Evolutionary conservation across 1,284 basidiomycete species (phyloP).

Genomic region (Ceraceosorus guamensis): DNA sequence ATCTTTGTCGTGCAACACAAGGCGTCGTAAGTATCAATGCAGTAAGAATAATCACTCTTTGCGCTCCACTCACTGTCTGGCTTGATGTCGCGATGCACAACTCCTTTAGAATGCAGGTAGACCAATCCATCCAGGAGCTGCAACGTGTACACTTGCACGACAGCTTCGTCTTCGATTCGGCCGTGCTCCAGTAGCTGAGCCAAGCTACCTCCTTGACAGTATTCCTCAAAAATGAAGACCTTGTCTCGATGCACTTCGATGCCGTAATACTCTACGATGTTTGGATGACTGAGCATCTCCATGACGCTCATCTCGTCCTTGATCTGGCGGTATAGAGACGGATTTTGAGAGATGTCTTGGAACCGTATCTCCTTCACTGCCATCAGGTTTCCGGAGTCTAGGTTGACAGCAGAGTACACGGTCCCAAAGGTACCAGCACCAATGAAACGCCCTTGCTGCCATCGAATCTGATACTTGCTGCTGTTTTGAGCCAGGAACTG

Average conservation of each 20-base stretch:
- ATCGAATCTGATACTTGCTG: slow-evolving; percentile 90
- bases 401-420: slow-evolving; percentile 91
- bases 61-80: slow-evolving; percentile 76
- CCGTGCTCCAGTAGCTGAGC: slow-evolving; percentile 86
- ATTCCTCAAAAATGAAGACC: slow-evolving; percentile 99
- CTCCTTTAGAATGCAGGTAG: slow-evolving; percentile 85
- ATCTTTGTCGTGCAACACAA: slow-evolving; percentile 51
- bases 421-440: slow-evolving; percentile 80
- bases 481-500: slow-evolving; percentile 55
- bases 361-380: slow-evolving; percentile 99
- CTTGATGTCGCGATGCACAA: slow-evolving; percentile 96
- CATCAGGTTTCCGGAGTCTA: slow-evolving; percentile 94
- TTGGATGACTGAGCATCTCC: slow-evolving; percentile 96
- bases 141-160: slow-evolving; percentile 90
- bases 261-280: slow-evolving; percentile 98
- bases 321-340: slow-evolving; percentile 68
- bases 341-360: slow-evolving; percentile 71
- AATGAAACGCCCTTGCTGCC: slow-evolving; percentile 98
- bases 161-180: slow-evolving; percentile 90
- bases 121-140: slow-evolving; percentile 92
- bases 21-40: neutral
- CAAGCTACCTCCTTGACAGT: slow-evolving; percentile 90
- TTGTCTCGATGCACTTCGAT: slow-evolving; percentile 98
- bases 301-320: slow-evolving; percentile 95
- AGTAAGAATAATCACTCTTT: neutral